phyloP scores from a whole-genome alignment of 192 early-diverging fungal genomes.

The Podila minutissima region DNA sequence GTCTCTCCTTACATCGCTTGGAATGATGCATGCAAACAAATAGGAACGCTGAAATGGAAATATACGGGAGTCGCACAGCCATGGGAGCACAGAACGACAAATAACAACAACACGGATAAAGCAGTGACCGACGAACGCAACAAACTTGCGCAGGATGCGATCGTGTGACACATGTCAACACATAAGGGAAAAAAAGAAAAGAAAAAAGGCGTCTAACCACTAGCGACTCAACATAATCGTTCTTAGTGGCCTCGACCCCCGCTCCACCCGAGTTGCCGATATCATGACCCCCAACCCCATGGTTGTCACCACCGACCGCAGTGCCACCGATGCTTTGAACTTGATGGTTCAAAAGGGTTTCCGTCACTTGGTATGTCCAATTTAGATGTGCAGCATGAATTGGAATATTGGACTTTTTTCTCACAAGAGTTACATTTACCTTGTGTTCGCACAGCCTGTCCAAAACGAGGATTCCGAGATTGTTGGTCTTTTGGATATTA shows the following conservation, averaged over 20 bases:
- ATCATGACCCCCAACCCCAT: slow-evolving; percentile 95
- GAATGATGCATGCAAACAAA: background rate
- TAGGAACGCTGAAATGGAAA: background rate
- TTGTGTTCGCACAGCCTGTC: slow-evolving; percentile 62
- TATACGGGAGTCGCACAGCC: background rate
- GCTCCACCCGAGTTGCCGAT: slow-evolving; percentile 78
- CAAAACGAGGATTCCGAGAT: slow-evolving; percentile 89
- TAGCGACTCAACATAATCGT: background rate
- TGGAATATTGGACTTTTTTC: background rate
- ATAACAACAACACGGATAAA: background rate
- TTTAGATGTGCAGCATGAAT: no score
- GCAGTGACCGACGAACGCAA: background rate
- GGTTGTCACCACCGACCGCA: slow-evolving; percentile 85
- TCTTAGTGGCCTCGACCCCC: slow-evolving; percentile 60
- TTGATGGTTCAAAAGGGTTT: slow-evolving; percentile 86
- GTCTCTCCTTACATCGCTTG: slow-evolving; percentile 3
- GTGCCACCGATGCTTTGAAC: slow-evolving; percentile 84
- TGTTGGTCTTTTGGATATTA: slow-evolving; percentile 85
- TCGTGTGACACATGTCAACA: no score
- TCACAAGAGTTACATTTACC: no score
- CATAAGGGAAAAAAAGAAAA: background rate
- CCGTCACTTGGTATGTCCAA: slow-evolving; percentile 73
- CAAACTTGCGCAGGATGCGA: background rate
- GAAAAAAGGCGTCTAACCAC: background rate
- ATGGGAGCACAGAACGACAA: background rate